Evolutionary conservation across 2,329 filamentous ascomycete genomes (phyloP), one percentile per base, ranked within the genome.

Genomic region (Fusarium sp.): DNA sequence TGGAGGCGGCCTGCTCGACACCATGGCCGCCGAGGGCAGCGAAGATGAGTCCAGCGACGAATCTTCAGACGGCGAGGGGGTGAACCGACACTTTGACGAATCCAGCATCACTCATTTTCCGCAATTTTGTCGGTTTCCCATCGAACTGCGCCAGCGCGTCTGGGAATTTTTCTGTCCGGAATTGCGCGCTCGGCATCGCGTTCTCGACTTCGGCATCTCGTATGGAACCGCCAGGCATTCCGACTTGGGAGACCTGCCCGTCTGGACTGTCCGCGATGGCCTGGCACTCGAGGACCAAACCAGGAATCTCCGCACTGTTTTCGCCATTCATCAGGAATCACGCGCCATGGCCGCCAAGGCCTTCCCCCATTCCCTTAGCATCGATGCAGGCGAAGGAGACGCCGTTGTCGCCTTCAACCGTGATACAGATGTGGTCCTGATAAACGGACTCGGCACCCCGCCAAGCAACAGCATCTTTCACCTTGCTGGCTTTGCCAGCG

Each of bases 251-350:
- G 50, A 23, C 15, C 43, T 55, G 10, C 55, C 46, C 0, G 54
- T 56, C 12, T 74, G 63, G 65, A 64, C 66, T 1, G 68, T 76
- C 3, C 68, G 53, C 12, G 74, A 79, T 6, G 71, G 74, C 7
- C 15, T 66, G 1, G 66, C 56, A 4, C 73, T 82, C 0, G 61
- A 66, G 1, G 67, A 76, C 5, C 75, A 77, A n/a, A 82, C 79
- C 1, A 62, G 59, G 18, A 51, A 68, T 2, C 55, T 77, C 2
- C 77, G 80, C 8, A 60, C 67, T 5, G 65, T 83, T 13, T 67
- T 82, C 34, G 76, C 80, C 2, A 74, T 79, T 9, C 74, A 81
- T 39, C 68, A 73, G 8, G 80, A 82, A 65, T 80, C 79, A n/a
- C 81, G 82, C 28, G 68, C 60, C 13, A 58, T 81, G 4, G 81